Percentiles rank a stretch among this genome's conserved stretches.
These are phyloP conservation scores for Phyllostachys edulis DNA, from an alignment of 176 grass and related monocot genomes.

Conservation along the genomic window DNA sequence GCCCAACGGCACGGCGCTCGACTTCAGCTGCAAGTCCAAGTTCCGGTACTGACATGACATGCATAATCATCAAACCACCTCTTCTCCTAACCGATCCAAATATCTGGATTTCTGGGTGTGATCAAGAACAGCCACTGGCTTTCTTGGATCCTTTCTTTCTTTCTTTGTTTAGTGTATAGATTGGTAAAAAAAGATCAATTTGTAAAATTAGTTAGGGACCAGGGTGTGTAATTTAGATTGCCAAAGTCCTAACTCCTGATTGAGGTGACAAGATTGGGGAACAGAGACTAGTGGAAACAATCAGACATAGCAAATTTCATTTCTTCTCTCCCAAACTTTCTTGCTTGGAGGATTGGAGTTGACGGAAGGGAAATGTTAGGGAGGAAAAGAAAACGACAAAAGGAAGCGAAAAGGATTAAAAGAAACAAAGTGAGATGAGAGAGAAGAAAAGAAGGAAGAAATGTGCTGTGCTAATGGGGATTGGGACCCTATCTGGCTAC, in stretches of 20 bases:
- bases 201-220: constrained; percentile 21
- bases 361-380: neutral
- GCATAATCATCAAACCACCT: neutral
- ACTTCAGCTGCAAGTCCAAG: constrained; percentile 52
- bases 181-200: neutral
- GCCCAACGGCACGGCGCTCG: constrained; percentile 39
- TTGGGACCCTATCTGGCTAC: neutral
- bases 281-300: neutral
- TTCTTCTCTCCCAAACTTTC: neutral
- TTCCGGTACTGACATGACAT: neutral
- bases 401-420: constrained; percentile 24
- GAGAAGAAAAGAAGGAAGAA: neutral
- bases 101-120: neutral
- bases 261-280: neutral
- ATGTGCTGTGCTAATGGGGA: neutral
- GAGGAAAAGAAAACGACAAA: neutral
- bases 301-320: neutral
- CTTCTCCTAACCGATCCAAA: neutral
- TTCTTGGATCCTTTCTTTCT: neutral
- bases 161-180: constrained; percentile 15
- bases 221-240: neutral
- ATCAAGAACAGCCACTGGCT: neutral
- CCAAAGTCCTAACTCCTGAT: neutral
- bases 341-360: neutral
- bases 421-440: constrained; percentile 12